Percentiles rank a stretch among this genome's conserved stretches.
Evolutionary conservation across 192 early-diverging fungal genomes (phyloP).

Genomic region (Backusella mclennaniae): DNA sequence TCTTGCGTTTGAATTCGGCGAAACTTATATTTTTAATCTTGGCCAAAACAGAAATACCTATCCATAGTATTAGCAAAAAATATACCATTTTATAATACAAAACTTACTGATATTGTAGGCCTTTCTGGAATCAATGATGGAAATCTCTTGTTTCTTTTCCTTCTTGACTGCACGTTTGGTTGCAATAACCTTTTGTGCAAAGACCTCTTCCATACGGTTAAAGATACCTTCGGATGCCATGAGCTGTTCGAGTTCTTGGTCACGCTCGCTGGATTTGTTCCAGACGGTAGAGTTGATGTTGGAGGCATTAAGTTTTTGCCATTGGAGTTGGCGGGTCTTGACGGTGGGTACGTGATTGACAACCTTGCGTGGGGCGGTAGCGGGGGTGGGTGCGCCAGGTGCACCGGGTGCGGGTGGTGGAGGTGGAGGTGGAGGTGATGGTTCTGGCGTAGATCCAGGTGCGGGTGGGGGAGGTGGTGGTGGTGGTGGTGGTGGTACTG

Average conservation of each 20-base stretch:
- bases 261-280: constrained; percentile 12
- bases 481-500: neutral
- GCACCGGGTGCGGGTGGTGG: constrained; percentile 9
- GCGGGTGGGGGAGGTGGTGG: neutral
- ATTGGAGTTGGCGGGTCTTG: constrained; percentile 32
- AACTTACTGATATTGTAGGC: constrained; percentile 59
- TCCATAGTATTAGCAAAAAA: neutral
- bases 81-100: neutral
- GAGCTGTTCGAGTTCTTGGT: constrained; percentile 10
- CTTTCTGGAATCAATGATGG: constrained; percentile 70
- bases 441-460: neutral
- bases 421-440: constrained; percentile 9
- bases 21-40: constrained; percentile 68
- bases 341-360: constrained; percentile 25
- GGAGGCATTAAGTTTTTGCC: constrained; percentile 32
- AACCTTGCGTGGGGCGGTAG: constrained; percentile 12
- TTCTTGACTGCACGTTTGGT: constrained; percentile 34
- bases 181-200: constrained; percentile 33
- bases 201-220: constrained; percentile 26
- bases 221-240: constrained; percentile 34
- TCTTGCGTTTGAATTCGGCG: constrained; percentile 62
- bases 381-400: neutral
- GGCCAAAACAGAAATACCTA: constrained; percentile 35
- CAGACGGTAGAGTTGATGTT: constrained; percentile 31
- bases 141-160: constrained; percentile 63